phyloP scores from a whole-genome alignment of 192 early-diverging fungal species.

The Backusella tuberculispora region DNA sequence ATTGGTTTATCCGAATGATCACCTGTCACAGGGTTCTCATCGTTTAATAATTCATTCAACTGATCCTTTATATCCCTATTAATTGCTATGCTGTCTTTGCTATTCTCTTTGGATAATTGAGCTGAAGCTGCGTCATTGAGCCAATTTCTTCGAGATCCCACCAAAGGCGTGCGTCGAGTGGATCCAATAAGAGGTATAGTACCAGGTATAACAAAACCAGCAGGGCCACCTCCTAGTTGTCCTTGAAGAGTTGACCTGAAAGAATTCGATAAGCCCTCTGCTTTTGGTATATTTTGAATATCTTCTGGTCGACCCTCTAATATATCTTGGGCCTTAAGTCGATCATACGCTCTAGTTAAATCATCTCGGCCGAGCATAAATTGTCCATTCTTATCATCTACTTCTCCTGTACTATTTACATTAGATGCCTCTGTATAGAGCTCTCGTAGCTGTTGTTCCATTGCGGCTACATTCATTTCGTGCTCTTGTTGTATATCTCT shows the following conservation, averaged over 20 bases:
- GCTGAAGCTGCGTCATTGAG: not conserved
- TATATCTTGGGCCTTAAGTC: constrained; percentile 39
- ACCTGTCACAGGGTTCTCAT: not conserved
- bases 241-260: constrained; percentile 32
- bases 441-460: constrained; percentile 72
- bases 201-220: constrained; percentile 40
- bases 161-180: constrained; percentile 28
- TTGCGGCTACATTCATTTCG: constrained; percentile 65
- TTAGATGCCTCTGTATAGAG: constrained; percentile 62
- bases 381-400: constrained; percentile 17
- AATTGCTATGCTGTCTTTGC: constrained; percentile 26
- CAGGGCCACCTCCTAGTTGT: constrained; percentile 30
- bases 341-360: constrained; percentile 40
- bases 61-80: constrained; percentile 29
- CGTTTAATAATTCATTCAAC: constrained; percentile 29
- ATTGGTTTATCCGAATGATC: constrained; percentile 40
- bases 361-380: constrained; percentile 38
- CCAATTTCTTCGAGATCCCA: not conserved
- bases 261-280: constrained; percentile 37
- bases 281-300: constrained; percentile 30
- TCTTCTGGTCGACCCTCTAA: constrained; percentile 38
- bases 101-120: not conserved
- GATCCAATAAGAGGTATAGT: constrained; percentile 38
- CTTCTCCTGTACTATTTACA: constrained; percentile 56
- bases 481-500: constrained; percentile 70